phyloP scores from a whole-genome alignment of 1,284 basidiomycete species.

The Rhodotorula sp. region DNA sequence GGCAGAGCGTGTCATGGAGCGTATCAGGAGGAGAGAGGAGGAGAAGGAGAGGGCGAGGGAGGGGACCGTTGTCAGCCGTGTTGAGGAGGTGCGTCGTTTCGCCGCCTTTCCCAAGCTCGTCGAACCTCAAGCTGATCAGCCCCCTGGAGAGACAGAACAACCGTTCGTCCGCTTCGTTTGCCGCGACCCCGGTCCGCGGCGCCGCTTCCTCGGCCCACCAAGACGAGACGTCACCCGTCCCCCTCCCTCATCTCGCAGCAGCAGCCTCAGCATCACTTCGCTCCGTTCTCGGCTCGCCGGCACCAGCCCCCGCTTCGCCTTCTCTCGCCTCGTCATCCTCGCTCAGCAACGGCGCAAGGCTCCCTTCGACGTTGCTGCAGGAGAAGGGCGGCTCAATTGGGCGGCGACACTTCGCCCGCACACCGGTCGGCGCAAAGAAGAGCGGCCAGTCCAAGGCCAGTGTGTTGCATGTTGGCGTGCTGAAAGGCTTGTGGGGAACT shows the following conservation, averaged over 20 bases:
- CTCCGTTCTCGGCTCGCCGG: conserved; percentile 17
- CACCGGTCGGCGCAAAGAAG: neutral
- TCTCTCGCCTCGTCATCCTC: neutral
- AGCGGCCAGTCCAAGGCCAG: neutral
- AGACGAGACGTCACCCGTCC: conserved; percentile 1
- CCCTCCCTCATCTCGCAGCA: conserved; percentile 29
- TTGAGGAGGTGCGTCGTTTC: neutral
- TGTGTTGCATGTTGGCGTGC: no score
- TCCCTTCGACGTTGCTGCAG: neutral
- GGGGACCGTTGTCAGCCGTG: neutral
- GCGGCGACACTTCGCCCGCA: conserved; percentile 7
- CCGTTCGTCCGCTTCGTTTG: no score
- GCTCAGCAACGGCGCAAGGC: neutral
- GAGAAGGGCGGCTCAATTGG: conserved; percentile 5
- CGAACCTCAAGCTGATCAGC: neutral
- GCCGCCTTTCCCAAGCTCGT: no score
- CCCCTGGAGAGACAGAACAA: neutral
- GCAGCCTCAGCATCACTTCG: conserved; percentile 35
- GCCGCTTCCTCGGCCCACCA: neutral
- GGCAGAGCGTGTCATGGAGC: conserved; percentile 40
- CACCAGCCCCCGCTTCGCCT: neutral
- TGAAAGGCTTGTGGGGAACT: neutral
- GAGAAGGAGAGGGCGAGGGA: conserved; percentile 8
- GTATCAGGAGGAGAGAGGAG: conserved; percentile 6
- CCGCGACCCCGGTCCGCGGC: no score